Evolutionary conservation across 2,329 filamentous ascomycete genomes (phyloP).

Genomic region (Aspergillus novofumigatus): DNA sequence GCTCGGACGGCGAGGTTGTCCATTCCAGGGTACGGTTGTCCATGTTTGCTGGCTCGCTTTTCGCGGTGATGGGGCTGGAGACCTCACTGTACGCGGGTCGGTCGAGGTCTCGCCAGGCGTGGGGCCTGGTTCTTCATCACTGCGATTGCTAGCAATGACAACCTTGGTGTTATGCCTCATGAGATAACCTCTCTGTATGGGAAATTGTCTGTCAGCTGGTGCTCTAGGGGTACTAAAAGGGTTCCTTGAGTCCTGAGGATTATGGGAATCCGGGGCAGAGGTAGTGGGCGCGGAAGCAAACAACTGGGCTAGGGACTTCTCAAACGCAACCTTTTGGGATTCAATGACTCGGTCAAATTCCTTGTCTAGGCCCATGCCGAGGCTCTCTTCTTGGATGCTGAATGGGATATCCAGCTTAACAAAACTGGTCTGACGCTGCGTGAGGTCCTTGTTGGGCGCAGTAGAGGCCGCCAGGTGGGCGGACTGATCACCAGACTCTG

Average conservation of each 20-base stretch:
- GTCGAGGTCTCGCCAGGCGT: constrained; percentile 22
- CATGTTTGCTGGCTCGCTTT: constrained; percentile 82
- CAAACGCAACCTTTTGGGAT: constrained; percentile 83
- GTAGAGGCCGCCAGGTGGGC: constrained; percentile 22
- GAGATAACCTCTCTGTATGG: constrained; percentile 87
- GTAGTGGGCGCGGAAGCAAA: constrained; percentile 1
- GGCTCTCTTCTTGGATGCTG: constrained; percentile 60
- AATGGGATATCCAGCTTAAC: constrained; percentile 79
- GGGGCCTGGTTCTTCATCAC: constrained; percentile 51
- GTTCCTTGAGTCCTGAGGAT: constrained; percentile 8
- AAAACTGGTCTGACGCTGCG: constrained; percentile 65
- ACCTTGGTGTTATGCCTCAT: constrained; percentile 99
- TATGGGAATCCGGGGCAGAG: constrained; percentile 10
- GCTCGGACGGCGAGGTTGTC: constrained; percentile 66
- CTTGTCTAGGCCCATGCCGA: constrained; percentile 80
- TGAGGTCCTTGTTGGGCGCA: constrained; percentile 16
- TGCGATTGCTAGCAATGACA: constrained; percentile 77
- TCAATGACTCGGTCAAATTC: constrained; percentile 96
- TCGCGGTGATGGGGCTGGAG: constrained; percentile 68
- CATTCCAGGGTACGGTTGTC: constrained; percentile 97
- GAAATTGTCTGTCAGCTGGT: constrained; percentile 61
- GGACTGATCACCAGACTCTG: constrained; percentile 11
- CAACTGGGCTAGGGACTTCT: constrained; percentile 40
- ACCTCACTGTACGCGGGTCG: constrained; percentile 49
- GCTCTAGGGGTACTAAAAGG: constrained; percentile 15